Evolutionary conservation across 495 filamentous ascomycete genomes (phyloP), one percentile per base, ranked within the genome.

Genomic region (Xanthoparmelia taractica): DNA sequence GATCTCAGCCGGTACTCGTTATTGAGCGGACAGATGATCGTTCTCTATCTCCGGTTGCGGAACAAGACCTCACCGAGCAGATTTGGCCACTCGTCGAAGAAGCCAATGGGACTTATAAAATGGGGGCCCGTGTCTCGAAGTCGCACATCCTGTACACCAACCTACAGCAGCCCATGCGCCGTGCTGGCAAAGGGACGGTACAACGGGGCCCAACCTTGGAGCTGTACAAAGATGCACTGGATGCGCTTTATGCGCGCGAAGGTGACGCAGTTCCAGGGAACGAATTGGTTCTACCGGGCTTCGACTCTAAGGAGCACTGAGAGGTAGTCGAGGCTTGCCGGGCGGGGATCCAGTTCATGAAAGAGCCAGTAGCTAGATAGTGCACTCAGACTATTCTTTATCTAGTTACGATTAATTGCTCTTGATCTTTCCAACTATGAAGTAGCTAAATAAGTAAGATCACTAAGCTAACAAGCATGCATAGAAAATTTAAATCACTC

Each of bases 81-180:
- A 25, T 80, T 25, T 83, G 80, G 81, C 79, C 77, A 0, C 75
- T 64, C 8, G 70, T 84, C 12, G 69, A 79, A 45, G 65, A 80
- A 47, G 79, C 80, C 0, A 85, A 85, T 63, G 15, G 7, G 17
- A 20, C 15, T 3, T 43, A 43, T 17, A 43, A 43, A 20, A 43
- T 43, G 15, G 40, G 40, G 2, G 3, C 15, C 15, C 15, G 17
- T 4, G 40, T 43, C 17, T 43, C 40, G 8, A 43, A 43, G 17
- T 43, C 40, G 15, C 40, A 43, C 7, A 43, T 43, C 17, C 3
- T 43, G 15, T n/a, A 18, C 5, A 43, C 40, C 15, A 20, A 43
- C 20, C 17, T 20, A 12, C 15, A 13, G 17, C 40, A 20, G 40
- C 40, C 40, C 3, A 43, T 43, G 40, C 40, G 17, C 15, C 17